Evolutionary conservation across 1,284 basidiomycete genomes (phyloP), one percentile per base, ranked within the genome.

Genomic region (Austroboletus novae-zelandiae): DNA sequence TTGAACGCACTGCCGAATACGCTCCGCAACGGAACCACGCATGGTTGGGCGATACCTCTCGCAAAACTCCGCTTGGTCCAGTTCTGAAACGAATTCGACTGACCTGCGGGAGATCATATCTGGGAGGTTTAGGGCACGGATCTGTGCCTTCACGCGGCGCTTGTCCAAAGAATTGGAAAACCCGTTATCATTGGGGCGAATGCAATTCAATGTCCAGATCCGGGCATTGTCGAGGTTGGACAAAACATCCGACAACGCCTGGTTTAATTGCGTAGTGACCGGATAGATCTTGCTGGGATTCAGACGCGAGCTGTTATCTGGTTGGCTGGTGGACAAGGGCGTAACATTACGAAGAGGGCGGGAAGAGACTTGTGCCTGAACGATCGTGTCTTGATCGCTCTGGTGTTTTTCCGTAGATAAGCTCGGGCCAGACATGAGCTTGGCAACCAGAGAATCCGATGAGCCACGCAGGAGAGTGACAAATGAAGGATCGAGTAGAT

Each of bases 341-440:
- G 79, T 82, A 1, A 81, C 78, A 48, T 71, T 74, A 15, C 84
- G 76, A 34, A 88, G 72, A 18, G 83, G 81, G 18, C 80, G 75
- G 10, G 86, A 84, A 31, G 86, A 92, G 0, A 97, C 93, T 66
- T 98, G 95, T 7, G 93, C 90, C 62, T 94, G 89, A n/a, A 95
- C 94, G 53, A 96, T 81, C 57, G 88, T 91, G 55, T 76, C 77
- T 48, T 85, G 81, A 64, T 97, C 94, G 57, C 91, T 84, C 36
- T 79, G 80, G 58, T 97, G 95, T 51, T 80, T 80, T 72, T 98
- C 94, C 5, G 85, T 79, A n/a, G 93, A 83, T 56, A 94, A 70
- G 64, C 84, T 80, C n/a, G 94, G 86, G 4, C 94, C 92, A 4
- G 89, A 88, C 57, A 97, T 83, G 45, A 98, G 79, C 67, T 94